Evolutionary conservation across 2,329 filamentous ascomycete species (phyloP).

Genomic region (Gyromitra esculenta): DNA sequence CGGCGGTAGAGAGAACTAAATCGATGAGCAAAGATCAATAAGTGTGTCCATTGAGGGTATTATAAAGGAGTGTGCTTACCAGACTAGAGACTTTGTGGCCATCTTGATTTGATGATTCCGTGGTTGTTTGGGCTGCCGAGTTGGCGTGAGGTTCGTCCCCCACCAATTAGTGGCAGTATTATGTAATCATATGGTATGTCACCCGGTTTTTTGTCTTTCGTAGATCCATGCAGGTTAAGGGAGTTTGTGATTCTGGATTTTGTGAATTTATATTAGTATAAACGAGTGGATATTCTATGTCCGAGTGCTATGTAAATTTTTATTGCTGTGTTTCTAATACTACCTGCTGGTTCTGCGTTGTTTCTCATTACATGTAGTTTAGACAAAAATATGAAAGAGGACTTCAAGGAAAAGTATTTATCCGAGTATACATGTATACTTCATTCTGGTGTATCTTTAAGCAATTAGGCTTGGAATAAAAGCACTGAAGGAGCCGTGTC

Average conservation of each 20-base stretch:
- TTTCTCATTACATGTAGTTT: neutral
- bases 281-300: neutral
- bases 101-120: slow-evolving; percentile 40
- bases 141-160: slow-evolving; percentile 41
- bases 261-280: neutral
- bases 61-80: slow-evolving; percentile 30
- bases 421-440: neutral
- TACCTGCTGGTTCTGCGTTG: neutral
- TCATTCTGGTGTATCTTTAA: neutral
- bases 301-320: neutral
- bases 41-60: neutral
- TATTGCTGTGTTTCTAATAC: neutral
- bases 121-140: slow-evolving; percentile 15
- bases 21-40: neutral
- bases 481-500: neutral
- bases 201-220: slow-evolving; percentile 11
- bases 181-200: slow-evolving; percentile 29
- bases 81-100: slow-evolving; percentile 53
- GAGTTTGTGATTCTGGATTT: neutral
- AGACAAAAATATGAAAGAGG: neutral
- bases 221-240: neutral
- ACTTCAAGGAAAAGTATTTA: slow-evolving; percentile 21
- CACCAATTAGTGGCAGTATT: slow-evolving; percentile 30
- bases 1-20: slow-evolving; percentile 77
- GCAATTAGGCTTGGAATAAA: neutral